phyloP scores from a whole-genome alignment of 768 basidiomycete species.

The Polyporus arcularius region DNA sequence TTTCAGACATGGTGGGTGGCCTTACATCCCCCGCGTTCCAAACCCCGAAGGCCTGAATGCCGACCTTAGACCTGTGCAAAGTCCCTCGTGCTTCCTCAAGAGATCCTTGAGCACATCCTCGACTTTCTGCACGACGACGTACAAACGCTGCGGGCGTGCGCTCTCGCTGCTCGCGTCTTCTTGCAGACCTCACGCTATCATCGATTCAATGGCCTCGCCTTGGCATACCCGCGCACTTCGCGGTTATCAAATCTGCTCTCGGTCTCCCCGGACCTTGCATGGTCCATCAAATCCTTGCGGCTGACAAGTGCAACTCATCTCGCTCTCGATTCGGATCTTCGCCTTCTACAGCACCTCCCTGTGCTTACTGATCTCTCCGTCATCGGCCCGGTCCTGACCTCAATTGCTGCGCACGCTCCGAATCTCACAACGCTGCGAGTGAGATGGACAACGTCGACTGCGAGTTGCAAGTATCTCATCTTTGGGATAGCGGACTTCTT shows the following conservation, averaged over 20 bases:
- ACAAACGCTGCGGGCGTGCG: conserved; percentile 14
- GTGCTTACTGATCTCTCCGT: background rate
- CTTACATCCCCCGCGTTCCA: no score
- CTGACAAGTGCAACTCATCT: background rate
- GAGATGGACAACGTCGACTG: no score
- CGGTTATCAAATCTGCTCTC: background rate
- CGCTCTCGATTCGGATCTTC: background rate
- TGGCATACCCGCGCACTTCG: background rate
- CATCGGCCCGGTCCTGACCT: background rate
- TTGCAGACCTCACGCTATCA: conserved; percentile 19
- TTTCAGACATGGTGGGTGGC: no score
- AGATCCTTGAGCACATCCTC: conserved; percentile 22
- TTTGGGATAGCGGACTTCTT: background rate
- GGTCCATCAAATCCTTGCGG: conserved; percentile 5
- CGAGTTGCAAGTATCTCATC: background rate
- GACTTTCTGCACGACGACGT: conserved; percentile 22
- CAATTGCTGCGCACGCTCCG: background rate
- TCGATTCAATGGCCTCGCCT: conserved; percentile 5
- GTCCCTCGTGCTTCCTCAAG: conserved; percentile 13
- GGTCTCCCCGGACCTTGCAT: conserved; percentile 7
- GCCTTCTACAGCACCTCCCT: conserved; percentile 6
- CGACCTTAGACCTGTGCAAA: background rate
- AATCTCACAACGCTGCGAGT: no score
- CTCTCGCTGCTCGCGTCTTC: conserved; percentile 13
- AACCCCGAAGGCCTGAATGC: background rate